A percentile compares a stretch with the other conserved stretches of the same genome.
These are phyloP conservation scores for Boeremia lycopersici DNA, from an alignment of 2,329 filamentous ascomycete species.

Conservation along the genomic window DNA sequence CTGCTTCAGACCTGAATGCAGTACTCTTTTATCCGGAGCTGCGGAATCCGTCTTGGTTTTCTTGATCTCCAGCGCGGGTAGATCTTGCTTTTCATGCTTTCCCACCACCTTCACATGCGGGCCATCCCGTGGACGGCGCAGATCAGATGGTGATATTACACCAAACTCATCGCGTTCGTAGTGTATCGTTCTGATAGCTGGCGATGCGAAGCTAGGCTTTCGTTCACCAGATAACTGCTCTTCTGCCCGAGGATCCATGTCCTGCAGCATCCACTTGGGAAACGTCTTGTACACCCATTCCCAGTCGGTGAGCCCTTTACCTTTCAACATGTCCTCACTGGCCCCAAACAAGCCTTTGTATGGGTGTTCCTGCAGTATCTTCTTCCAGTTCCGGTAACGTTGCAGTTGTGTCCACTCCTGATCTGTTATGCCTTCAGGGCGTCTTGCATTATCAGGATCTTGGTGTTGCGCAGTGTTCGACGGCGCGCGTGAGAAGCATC, in stretches of 20 bases:
- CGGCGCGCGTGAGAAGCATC: conserved; percentile 38
- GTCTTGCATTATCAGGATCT: conserved; percentile 22
- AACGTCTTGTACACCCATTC: conserved; percentile 38
- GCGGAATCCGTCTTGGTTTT: background rate
- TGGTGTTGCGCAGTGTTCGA: conserved; percentile 27
- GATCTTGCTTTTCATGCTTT: background rate
- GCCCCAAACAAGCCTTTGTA: conserved; percentile 53
- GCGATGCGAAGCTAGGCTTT: conserved; percentile 22
- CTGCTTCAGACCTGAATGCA: too few relatives aligned
- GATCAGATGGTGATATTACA: conserved; percentile 41
- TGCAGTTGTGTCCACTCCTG: conserved; percentile 40
- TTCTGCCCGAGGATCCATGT: conserved; percentile 23
- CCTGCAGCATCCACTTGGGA: conserved; percentile 41
- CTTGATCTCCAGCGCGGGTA: background rate
- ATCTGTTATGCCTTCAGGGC: conserved; percentile 34
- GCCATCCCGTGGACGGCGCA: conserved; percentile 33
- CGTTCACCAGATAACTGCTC: background rate
- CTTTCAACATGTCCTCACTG: conserved; percentile 42
- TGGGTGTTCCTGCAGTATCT: conserved; percentile 47
- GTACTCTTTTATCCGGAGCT: too few relatives aligned
- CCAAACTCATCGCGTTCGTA: conserved; percentile 28
- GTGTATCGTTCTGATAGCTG: conserved; percentile 18
- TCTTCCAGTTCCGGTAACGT: conserved; percentile 38
- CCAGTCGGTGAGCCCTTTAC: conserved; percentile 39
- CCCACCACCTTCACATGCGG: conserved; percentile 10